Evolutionary conservation across 768 basidiomycete genomes (phyloP).

Genomic region (Pleurotus tuber-regium): DNA sequence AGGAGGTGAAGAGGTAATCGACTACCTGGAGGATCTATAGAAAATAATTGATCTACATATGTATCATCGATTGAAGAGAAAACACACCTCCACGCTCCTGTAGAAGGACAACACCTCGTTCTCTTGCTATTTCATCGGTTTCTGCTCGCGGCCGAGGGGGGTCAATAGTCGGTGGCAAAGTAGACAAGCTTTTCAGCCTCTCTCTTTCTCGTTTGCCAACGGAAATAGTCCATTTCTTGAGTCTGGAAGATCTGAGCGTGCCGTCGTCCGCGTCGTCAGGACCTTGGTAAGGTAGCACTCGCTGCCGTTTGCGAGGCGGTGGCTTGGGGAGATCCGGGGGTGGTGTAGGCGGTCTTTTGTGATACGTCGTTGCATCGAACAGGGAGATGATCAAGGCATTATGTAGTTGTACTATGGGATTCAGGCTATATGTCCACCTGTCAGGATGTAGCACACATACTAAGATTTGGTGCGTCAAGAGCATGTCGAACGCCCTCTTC

Average conservation of each 20-base stretch:
- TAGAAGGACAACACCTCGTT: constrained; percentile 64
- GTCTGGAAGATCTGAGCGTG: constrained; percentile 55
- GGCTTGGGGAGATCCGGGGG: constrained; percentile 67
- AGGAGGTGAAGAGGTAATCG: constrained; percentile 73
- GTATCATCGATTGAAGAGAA: background rate
- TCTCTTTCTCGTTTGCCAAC: constrained; percentile 76
- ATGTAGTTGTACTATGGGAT: constrained; percentile 68
- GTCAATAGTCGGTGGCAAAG: constrained; percentile 37
- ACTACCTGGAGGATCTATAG: constrained; percentile 65
- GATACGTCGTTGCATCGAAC: constrained; percentile 71
- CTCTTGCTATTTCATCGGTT: constrained; percentile 66
- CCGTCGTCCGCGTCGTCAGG: constrained; percentile 50
- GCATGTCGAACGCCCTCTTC: constrained; percentile 65
- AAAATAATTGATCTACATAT: background rate
- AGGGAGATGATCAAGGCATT: constrained; percentile 83
- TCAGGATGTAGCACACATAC: constrained; percentile 17
- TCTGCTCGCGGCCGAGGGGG: constrained; percentile 43
- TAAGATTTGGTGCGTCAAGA: constrained; percentile 56
- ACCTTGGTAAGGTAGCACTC: constrained; percentile 75
- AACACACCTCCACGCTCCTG: constrained; percentile 62
- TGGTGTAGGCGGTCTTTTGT: constrained; percentile 64
- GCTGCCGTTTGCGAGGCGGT: constrained; percentile 63
- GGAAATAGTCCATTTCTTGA: constrained; percentile 75
- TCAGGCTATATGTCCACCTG: too few species aligned
- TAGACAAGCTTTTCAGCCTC: constrained; percentile 52